Conservation (phyloP, 306 rosid genomes). For the Rubus idaeus region DNA sequence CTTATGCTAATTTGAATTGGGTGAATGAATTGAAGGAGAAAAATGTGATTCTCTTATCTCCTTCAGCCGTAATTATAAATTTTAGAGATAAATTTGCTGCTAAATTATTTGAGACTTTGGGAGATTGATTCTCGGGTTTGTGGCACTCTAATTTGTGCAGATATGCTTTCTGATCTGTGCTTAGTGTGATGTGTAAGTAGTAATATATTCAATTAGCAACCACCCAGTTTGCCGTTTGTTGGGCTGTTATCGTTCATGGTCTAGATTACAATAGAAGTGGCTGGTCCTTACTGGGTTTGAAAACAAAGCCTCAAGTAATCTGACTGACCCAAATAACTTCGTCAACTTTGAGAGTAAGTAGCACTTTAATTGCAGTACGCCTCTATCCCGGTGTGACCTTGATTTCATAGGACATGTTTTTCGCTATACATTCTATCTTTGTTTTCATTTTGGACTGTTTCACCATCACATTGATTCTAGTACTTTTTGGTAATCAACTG, state of each 20-base stretch:
- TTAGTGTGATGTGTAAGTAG: neutral
- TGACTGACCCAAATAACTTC: neutral
- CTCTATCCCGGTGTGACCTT: neutral
- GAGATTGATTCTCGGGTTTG: neutral
- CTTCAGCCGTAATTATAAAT: neutral
- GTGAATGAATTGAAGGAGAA: neutral
- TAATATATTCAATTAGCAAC: neutral
- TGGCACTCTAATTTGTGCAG: neutral
- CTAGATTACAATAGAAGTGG: neutral
- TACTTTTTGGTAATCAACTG: neutral
- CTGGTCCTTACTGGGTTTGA: constrained; percentile 4
- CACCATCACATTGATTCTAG: neutral
- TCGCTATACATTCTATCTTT: neutral
- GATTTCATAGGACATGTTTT: neutral
- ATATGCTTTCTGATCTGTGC: neutral
- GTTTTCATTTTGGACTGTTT: neutral
- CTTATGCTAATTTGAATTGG: constrained; percentile 1
- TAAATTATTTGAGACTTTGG: neutral
- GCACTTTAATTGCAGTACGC: neutral
- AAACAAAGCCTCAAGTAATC: neutral
- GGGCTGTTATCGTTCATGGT: neutral
- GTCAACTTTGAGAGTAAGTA: neutral
- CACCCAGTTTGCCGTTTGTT: neutral
- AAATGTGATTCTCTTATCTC: neutral
- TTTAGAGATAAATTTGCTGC: neutral